Evolutionary conservation across 176 grass and related monocot genomes (phyloP), one percentile per base, ranked within the genome.

Genomic region (Rhynchospora pubera): DNA sequence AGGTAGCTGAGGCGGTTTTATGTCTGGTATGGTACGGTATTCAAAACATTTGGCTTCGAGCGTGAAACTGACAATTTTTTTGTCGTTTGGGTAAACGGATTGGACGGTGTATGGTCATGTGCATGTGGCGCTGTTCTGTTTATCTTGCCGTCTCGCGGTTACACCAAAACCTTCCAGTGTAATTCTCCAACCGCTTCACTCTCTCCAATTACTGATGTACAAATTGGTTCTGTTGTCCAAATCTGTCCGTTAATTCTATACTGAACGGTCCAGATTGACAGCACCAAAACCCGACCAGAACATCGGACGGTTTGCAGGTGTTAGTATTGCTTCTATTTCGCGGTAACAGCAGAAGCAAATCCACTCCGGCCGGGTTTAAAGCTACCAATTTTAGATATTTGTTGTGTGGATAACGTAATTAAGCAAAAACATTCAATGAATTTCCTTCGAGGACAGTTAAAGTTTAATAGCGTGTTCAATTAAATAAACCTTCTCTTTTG

Each of bases 21-120:
- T 1, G 26, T 28, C 26, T 28, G 26, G 26, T 28, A 1, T 28
- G 26, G 26, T 28, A 28, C 26, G 26, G 26, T 28, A 28, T 28
- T 28, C 26, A 28, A 1, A 28, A 1, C n/a, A n/a, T n/a, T n/a
- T n/a, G n/a, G n/a, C n/a, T 28, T 28, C 26, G 26, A 28, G 26
- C 26, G 26, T 28, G 26, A 28, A 28, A 28, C 26, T 28, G 26
- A 28, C 1, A 28, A 28, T 28, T 28, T 28, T 63, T 63, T 28
- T 28, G 7, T 24, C 50, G 22, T 34, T 77, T 62, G 77, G 48
- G 39, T 34, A 65, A 66, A 52, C 30, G 43, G 46, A 28, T 62
- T 48, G 62, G 79, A 30, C 77, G 77, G 77, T 80, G 77, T 28
- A 62, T 62, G 13, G 28, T 80, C 60, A 65, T 42, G 19, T 66